Conservation (phyloP, 2,329 filamentous ascomycete species). For the Gnomoniopsis smithogilvyi region DNA sequence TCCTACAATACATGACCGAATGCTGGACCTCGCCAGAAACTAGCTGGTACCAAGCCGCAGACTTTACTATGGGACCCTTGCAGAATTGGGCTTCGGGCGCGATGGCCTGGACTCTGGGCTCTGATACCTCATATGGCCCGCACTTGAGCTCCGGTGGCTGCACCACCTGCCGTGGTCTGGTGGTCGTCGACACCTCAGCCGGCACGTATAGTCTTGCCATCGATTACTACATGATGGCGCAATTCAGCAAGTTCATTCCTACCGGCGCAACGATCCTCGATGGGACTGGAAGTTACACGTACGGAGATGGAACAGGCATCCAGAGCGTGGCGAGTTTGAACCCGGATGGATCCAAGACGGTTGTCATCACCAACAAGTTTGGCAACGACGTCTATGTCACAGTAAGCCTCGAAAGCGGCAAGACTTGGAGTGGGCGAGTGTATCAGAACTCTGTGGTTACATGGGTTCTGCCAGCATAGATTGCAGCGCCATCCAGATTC, state of each 20-base stretch:
- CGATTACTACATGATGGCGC: conserved; percentile 53
- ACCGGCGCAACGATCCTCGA: conserved; percentile 39
- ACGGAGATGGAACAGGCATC: conserved; percentile 34
- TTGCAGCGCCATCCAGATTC: too few relatives aligned
- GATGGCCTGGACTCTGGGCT: conserved; percentile 43
- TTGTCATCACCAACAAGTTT: conserved; percentile 46
- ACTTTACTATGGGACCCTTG: conserved; percentile 47
- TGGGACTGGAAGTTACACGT: conserved; percentile 42
- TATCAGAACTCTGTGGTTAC: conserved; percentile 33
- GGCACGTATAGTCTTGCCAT: conserved; percentile 42
- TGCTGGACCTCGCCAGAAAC: conserved; percentile 38
- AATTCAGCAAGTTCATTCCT: conserved; percentile 47
- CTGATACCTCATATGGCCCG: conserved; percentile 40
- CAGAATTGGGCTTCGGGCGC: conserved; percentile 45
- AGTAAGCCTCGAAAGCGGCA: conserved; percentile 29
- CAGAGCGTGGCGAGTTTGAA: conserved; percentile 45
- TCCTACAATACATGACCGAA: conserved; percentile 46
- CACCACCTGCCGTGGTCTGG: conserved; percentile 45
- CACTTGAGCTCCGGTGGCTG: conserved; percentile 39
- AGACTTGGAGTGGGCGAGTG: conserved; percentile 38
- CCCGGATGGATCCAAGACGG: conserved; percentile 40
- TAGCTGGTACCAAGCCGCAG: conserved; percentile 33
- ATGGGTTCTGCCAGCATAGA: conserved; percentile 33
- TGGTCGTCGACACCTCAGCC: conserved; percentile 48
- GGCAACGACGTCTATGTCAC: conserved; percentile 41